Evolutionary conservation across 169 alveolate genomes (phyloP).

Genomic region (Fabrea salina): DNA sequence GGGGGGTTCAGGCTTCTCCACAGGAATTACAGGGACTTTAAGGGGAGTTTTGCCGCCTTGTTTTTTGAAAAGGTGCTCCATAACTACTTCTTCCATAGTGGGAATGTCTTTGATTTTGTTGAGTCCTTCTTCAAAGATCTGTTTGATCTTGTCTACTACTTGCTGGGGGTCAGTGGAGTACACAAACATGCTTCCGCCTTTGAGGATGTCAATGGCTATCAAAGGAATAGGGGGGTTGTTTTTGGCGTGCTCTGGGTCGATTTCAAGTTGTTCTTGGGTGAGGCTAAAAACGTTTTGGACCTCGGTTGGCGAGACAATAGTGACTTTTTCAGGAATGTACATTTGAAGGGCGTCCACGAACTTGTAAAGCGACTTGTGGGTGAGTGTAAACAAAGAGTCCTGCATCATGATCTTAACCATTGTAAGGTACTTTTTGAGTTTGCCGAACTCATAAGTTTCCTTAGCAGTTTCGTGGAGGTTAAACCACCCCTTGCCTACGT

Average conservation of each 20-base stretch:
- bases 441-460: conserved; percentile 91
- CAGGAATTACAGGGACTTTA: conserved; percentile 83
- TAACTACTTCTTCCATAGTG: conserved; percentile 86
- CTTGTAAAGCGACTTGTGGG: conserved; percentile 63
- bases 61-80: conserved; percentile 85
- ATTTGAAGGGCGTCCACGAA: conserved; percentile 68
- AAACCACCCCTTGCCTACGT: conserved; percentile 93
- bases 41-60: conserved; percentile 75
- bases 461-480: conserved; percentile 87
- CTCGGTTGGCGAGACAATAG: conserved; percentile 60
- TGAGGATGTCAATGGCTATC: conserved; percentile 60
- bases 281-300: conserved; percentile 63
- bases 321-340: conserved; percentile 71
- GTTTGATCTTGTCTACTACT: conserved; percentile 75
- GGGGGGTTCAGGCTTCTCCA: conserved; percentile 78
- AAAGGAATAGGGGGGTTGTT: conserved; percentile 73
- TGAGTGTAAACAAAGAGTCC: conserved; percentile 75
- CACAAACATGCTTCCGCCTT: conserved; percentile 74
- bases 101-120: conserved; percentile 85
- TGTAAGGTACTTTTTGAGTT: conserved; percentile 85
- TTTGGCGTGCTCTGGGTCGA: conserved; percentile 47
- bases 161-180: conserved; percentile 84
- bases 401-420: conserved; percentile 88
- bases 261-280: conserved; percentile 32
- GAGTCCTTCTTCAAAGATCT: conserved; percentile 86